Conservation (phyloP, 139 green algal genomes). For the Chlorella sp. region DNA sequence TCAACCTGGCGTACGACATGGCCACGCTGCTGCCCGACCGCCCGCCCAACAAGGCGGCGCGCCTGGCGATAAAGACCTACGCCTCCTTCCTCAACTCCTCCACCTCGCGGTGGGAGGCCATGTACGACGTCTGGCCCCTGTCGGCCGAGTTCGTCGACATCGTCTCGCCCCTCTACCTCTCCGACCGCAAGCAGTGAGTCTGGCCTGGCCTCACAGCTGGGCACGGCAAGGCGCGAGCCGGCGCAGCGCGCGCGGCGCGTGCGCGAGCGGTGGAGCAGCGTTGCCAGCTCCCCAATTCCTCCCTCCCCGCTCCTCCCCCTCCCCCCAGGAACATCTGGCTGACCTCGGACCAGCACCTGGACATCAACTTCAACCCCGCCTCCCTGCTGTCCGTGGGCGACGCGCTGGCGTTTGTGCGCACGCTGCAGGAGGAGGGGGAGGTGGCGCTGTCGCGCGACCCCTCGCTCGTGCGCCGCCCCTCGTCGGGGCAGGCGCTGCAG, state of each 20-base stretch:
- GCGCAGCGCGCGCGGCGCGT: not conserved
- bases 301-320: not conserved
- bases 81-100: conserved; percentile 79
- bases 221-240: not conserved
- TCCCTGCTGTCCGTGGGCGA: conserved; percentile 78
- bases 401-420: conserved; percentile 54
- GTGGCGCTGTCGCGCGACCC: not conserved
- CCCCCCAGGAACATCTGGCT: conserved; percentile 66
- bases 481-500: not conserved
- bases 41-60: conserved; percentile 43
- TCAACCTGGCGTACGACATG: conserved; percentile 27
- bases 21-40: conserved; percentile 41
- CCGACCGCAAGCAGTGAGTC: conserved; percentile 45
- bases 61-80: conserved; percentile 40
- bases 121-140: conserved; percentile 71
- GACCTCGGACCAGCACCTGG: conserved; percentile 62
- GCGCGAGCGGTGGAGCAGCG: not conserved
- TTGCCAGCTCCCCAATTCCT: not conserved
- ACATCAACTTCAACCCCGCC: conserved; percentile 78
- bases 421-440: not conserved
- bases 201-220: not conserved
- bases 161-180: conserved; percentile 55
- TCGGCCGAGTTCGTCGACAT: conserved; percentile 50
- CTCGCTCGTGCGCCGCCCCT: not conserved
- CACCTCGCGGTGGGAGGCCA: conserved; percentile 73